Percentiles rank a stretch among this genome's conserved stretches.
Evolutionary conservation across 179 eudicot species (phyloP).

Genomic region (Silene vulgaris): DNA sequence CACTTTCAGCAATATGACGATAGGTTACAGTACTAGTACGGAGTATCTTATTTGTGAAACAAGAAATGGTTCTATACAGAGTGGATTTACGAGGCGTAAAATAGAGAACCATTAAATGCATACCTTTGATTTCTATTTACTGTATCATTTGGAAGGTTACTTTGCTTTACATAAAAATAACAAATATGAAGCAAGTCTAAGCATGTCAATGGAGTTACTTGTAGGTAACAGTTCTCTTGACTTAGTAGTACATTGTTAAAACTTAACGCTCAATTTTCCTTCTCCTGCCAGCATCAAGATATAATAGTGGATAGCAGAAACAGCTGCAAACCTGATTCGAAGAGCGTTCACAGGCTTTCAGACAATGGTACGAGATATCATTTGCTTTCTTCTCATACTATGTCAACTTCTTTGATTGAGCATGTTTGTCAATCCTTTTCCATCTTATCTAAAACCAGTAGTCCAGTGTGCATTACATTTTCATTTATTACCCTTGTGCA

Average conservation of each 20-base stretch:
- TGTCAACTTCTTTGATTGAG: conserved; percentile 5
- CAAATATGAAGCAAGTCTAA: conserved; percentile 8
- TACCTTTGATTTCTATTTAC: too few species aligned
- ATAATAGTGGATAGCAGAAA: conserved; percentile 13
- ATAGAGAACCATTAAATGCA: too few species aligned
- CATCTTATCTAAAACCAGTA: conserved; percentile 7
- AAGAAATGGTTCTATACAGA: too few species aligned
- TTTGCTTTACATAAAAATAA: not conserved
- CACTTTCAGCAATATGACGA: too few species aligned
- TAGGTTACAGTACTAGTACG: too few species aligned
- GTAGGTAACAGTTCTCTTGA: not conserved
- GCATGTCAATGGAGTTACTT: conserved; percentile 7
- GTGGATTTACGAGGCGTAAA: too few species aligned
- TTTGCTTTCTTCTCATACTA: conserved; percentile 4
- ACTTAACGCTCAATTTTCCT: not conserved
- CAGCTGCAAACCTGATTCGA: conserved; percentile 21
- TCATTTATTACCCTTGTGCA: conserved; percentile 15
- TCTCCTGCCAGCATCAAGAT: conserved; percentile 22
- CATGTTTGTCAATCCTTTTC: conserved; percentile 5
- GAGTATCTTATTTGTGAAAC: too few species aligned
- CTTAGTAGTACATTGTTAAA: conserved; percentile 8
- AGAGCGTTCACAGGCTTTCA: conserved; percentile 21
- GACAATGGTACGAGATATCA: conserved; percentile 25
- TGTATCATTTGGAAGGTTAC: not conserved
- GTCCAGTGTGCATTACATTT: conserved; percentile 6